Evolutionary conservation across 164 flowering plant genomes (phyloP).

Genomic region (Saururus chinensis): DNA sequence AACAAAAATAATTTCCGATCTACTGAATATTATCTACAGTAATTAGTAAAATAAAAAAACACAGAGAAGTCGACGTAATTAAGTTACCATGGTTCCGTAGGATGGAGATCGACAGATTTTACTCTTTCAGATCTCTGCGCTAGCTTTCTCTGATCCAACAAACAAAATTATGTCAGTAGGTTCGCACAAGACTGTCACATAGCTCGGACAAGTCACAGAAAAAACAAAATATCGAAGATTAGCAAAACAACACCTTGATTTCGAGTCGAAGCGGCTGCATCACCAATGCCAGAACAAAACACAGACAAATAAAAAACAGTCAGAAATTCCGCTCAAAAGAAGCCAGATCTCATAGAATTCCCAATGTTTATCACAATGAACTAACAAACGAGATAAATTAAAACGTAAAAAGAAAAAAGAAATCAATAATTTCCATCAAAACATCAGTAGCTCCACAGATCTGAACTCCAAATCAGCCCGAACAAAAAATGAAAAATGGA

Average conservation of each 20-base stretch:
- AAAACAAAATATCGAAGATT: no score
- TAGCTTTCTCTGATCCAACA: constrained; percentile 60
- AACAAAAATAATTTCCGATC: no score
- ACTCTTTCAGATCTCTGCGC: constrained; percentile 93
- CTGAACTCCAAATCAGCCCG: neutral
- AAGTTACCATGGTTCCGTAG: constrained; percentile 72
- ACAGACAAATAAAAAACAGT: neutral
- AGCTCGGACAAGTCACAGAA: neutral
- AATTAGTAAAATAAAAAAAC: neutral
- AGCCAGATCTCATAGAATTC: neutral
- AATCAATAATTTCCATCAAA: neutral
- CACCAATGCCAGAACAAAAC: neutral
- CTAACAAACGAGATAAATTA: neutral
- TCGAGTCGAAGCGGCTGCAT: constrained; percentile 86
- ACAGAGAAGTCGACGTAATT: neutral
- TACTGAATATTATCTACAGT: no score
- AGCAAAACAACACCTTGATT: constrained; percentile 56
- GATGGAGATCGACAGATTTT: constrained; percentile 88
- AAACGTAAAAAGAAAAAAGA: no score
- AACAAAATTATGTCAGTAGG: constrained; percentile 4
- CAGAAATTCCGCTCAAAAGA: neutral
- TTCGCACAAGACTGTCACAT: neutral
- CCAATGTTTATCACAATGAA: neutral
- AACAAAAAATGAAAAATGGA: no score
- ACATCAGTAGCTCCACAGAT: neutral